Evolutionary conservation across 2,329 filamentous ascomycete genomes (phyloP).

Genomic region (Colletotrichum agaves): DNA sequence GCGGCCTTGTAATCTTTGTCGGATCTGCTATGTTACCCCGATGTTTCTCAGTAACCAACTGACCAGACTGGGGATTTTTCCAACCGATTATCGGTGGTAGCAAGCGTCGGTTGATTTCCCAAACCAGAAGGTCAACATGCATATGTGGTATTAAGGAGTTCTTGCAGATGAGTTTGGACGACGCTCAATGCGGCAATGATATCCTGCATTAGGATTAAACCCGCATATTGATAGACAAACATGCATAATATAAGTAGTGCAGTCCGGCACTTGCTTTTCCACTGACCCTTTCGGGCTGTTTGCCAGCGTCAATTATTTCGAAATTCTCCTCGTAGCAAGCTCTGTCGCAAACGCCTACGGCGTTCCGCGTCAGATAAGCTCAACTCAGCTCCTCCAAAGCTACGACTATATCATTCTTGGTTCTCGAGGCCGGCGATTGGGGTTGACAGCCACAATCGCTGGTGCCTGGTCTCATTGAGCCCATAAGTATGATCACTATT

Average conservation of each 20-base stretch:
- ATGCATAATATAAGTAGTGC: too few species aligned
- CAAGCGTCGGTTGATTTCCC: constrained; percentile 7
- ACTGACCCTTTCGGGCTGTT: too few species aligned
- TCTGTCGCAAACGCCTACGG: constrained; percentile 18
- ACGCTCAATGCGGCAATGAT: not conserved
- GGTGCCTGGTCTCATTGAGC: constrained; percentile 43
- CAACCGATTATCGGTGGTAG: not conserved
- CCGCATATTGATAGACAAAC: not conserved
- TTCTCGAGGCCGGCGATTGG: constrained; percentile 33
- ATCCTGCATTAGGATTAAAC: not conserved
- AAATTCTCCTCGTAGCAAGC: constrained; percentile 15
- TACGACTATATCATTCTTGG: constrained; percentile 45
- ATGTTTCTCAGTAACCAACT: not conserved
- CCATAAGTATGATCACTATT: not conserved
- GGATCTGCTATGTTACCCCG: not conserved
- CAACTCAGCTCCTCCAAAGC: constrained; percentile 11
- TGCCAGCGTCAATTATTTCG: not conserved
- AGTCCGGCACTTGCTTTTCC: too few species aligned
- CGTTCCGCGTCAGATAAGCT: constrained; percentile 22
- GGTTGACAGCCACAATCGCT: constrained; percentile 47
- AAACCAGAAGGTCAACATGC: constrained; percentile 17
- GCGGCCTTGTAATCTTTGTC: not conserved
- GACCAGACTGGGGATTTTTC: not conserved
- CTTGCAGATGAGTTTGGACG: not conserved
- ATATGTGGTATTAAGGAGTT: not conserved